A percentile compares a stretch with the other conserved stretches of the same genome.
Conservation (phyloP, 768 basidiomycete species). For the Pleurotus giganteus region DNA sequence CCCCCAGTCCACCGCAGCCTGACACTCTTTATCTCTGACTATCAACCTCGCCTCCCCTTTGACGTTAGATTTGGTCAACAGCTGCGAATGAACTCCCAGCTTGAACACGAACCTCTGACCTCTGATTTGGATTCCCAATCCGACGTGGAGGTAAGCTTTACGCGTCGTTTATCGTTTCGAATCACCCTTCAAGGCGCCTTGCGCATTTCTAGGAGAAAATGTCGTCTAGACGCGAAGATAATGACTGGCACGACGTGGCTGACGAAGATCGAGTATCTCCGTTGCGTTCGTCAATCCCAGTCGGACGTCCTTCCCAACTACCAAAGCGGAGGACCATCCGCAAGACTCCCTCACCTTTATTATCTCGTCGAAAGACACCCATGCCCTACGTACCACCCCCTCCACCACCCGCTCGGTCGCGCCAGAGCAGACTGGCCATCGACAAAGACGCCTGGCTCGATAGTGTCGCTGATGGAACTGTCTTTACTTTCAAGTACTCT, state of each 20-base stretch:
- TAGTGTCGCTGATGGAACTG: conserved; percentile 27
- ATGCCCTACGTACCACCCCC: neutral
- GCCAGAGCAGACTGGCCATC: conserved; percentile 15
- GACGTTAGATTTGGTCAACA: too few relatives aligned
- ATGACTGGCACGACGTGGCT: neutral
- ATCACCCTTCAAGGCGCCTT: too few relatives aligned
- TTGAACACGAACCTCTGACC: too few relatives aligned
- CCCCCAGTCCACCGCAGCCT: too few relatives aligned
- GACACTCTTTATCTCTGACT: too few relatives aligned
- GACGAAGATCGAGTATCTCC: neutral
- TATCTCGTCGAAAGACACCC: neutral
- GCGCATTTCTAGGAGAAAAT: neutral
- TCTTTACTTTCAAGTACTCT: conserved; percentile 36
- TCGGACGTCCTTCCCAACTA: neutral
- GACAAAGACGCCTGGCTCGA: conserved; percentile 24
- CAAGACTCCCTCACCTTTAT: neutral
- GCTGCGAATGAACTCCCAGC: too few relatives aligned
- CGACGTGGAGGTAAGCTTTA: too few relatives aligned
- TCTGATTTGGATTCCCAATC: too few relatives aligned
- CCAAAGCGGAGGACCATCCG: neutral
- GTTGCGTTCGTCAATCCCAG: neutral
- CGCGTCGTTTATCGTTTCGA: too few relatives aligned
- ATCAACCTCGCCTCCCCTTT: too few relatives aligned
- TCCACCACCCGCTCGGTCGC: conserved; percentile 10
- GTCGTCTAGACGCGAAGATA: neutral